Base-by-base conservation (phyloP, 192 early-diverging fungal genomes). In the Linnemannia zychae region DNA sequence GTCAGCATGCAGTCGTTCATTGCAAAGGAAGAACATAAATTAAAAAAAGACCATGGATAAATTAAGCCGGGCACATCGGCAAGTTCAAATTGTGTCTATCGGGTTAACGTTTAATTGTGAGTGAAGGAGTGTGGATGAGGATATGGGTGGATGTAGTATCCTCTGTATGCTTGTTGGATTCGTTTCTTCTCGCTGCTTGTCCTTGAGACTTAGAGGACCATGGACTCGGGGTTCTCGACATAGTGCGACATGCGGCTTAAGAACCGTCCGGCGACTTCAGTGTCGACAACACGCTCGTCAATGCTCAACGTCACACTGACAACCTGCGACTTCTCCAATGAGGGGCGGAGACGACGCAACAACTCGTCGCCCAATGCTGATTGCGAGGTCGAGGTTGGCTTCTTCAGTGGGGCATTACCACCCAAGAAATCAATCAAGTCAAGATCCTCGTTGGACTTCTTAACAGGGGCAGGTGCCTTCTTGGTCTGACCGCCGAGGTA, bases 231-330 rank as follows among this genome's bases (percentile, higher is more conserved):
- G 75, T 90, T 84, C 76, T 88, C 84, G 67, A 91, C 74, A 66
- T 91, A 90, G 72, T 92, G 82, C 22, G 90, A 87, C 20, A 92
- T 67, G 67, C 89, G 88, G 36, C 87, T 83, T 83, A 90, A 82
- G 75, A 92, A 90, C 24, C 67, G 57, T 36, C 79, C 75, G 74
- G 91, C 93, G 46, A 87, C 85, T 57, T 71, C 86, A 70, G 70
- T 75, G 48, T 87, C 88, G 50, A 87, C 71, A 34, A 79, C 77
- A 57, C 75, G 84, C 71, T 89, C 90, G 74, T 85, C 89, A 50
- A 88, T 86, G 34, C 88, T 80, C 76, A 92, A 80, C 52, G 91
- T 88, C 70, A 92, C 82, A 28, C 80, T 76, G 67, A 91, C 88
- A 15, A 79, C 78, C 74, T 86, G 74, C 36, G 73, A 85, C 48